Base-by-base conservation (phyloP, 306 rosid genomes). In the Trifolium fragiferum region DNA sequence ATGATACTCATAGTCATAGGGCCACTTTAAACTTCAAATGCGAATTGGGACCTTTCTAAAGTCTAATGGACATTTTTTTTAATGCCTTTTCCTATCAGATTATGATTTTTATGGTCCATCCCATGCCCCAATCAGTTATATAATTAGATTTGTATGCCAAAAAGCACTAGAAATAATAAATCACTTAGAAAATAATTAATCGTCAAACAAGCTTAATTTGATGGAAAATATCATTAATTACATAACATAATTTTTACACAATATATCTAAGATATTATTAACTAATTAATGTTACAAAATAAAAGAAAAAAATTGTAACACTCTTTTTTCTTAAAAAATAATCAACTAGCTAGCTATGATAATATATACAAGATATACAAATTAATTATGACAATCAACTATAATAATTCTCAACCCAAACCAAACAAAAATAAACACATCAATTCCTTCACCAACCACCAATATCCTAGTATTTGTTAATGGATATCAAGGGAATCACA, bases 1-100 rank as follows among this genome's bases (percentile, higher is more conserved):
- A 68, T 57, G 79, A 76, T 80, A 78, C n/a, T n/a, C n/a, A n/a
- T 25, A 25, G 55, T 82, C 82, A 72, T 70, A 74, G 77, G 77
- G 87, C 76, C 86, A 79, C 85, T 77, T 81, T 86, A 84, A 32
- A 65, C 60, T 81, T 67, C 62, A 81, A 75, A 75, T 86, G 84
- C 75, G 84, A 82, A 75, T 78, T 84, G 88, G 80, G 84, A 78
- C 84, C 90, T 84, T 84, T 73, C 43, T 49, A 46, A 49, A 57
- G 33, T 33, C 19, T 65, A 3, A 78, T 78, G 73, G 67, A 53
- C 33, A 43, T 67, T 69, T 67, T 84, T 84, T 78, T 58, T 16
- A 74, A 43, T 76, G 37, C 68, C 62, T 65, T 87, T 86, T 89
- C 46, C 30, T 80, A 71, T 74, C 76, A 37, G 19, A 70, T 21